These are phyloP conservation scores for Microthlaspi erraticum DNA, from an alignment of 345 rosid genomes.

Conservation along the genomic window DNA sequence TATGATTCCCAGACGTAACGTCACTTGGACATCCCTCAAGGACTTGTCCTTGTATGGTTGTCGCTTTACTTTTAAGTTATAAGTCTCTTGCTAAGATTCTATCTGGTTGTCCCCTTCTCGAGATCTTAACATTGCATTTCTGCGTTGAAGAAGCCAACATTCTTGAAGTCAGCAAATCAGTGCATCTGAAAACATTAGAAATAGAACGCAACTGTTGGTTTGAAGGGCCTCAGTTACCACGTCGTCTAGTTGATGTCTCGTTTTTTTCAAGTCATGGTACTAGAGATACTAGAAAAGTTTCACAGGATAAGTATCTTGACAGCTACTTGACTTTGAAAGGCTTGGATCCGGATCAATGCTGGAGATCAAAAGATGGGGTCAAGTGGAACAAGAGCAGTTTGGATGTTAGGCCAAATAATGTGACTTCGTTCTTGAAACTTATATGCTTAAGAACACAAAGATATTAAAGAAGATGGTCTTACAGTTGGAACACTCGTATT, in stretches of 20 bases:
- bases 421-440: slow-evolving; percentile 2
- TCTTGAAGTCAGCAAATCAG: slow-evolving; percentile 25
- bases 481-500: neutral
- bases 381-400: neutral
- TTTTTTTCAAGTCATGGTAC: neutral
- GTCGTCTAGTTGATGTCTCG: slow-evolving; percentile 12
- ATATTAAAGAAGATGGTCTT: slow-evolving; percentile 13
- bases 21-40: slow-evolving; percentile 18
- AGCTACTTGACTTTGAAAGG: neutral
- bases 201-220: neutral
- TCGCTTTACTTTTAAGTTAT: neutral
- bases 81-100: slow-evolving; percentile 13
- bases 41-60: neutral
- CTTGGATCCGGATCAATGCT: neutral
- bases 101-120: slow-evolving; percentile 24
- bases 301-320: neutral
- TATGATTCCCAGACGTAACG: neutral
- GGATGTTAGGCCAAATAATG: neutral
- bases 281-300: neutral
- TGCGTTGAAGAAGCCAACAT: neutral
- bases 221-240: neutral
- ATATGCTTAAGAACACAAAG: neutral
- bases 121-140: neutral
- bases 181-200: slow-evolving; percentile 15
- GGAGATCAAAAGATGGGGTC: slow-evolving; percentile 22